Evolutionary conservation across 306 rosid species (phyloP), one percentile per base, ranked within the genome.

Genomic region (Castanospermum australe): DNA sequence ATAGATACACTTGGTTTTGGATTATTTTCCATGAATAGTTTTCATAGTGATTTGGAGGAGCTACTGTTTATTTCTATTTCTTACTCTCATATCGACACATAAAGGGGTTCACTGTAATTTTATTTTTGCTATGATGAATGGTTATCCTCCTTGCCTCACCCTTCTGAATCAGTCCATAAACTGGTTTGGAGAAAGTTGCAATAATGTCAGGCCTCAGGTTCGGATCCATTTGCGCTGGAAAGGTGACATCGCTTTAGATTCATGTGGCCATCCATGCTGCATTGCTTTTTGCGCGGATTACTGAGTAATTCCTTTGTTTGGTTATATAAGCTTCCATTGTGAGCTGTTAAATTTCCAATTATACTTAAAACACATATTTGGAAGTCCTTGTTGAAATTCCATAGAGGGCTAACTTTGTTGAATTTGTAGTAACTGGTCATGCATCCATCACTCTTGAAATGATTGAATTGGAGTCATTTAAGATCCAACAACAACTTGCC

Each of bases 151-250:
- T 35, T n/a, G 41, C 42, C n/a, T 25, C 41, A 47, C 69, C 57
- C 7, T 39, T 11, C 14, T 56, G 32, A 35, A 61, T 63, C 4
- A 36, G 10, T 52, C 66, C 20, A 25, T 52, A 51, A 22, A 22
- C 20, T 30, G 45, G 21, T 28, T 18, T 60, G 17, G 81, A 66
- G 6, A 65, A 67, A 32, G 64, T 60, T 61, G 57, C 20, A 12
- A 22, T 48, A 14, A 50, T 71, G 73, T 7, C 59, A 62, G 35
- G 36, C 62, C 69, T n/a, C 32, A 39, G 8, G 24, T 21, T 63
- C 48, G 18, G 77, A 50, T 62, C 60, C 72, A 75, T 75, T 30
- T 63, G 62, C 71, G 61, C 25, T 44, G 56, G 62, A 75, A 61
- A 5, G 33, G 51, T 51, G 54, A 21, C 33, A 35, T 13, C 35